phyloP scores from a whole-genome alignment of 129 eudicot species.

The Glebionis coronaria region DNA sequence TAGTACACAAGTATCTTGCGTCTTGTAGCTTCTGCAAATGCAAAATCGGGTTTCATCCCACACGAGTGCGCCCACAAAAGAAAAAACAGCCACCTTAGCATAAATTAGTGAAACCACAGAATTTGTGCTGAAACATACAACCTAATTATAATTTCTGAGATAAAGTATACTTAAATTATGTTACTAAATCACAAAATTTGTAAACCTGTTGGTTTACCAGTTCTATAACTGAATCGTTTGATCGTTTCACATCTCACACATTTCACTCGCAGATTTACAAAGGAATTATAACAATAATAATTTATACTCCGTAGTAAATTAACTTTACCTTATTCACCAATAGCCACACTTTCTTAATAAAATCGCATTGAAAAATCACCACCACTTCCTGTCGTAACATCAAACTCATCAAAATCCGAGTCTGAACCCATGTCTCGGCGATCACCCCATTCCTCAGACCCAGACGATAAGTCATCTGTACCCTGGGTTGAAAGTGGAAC shows the following conservation, averaged over 20 bases:
- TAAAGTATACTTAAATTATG: no score
- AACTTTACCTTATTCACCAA: slow-evolving; percentile 4
- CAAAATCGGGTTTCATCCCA: background rate
- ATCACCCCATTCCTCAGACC: slow-evolving; percentile 49
- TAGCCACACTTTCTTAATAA: slow-evolving; percentile 29
- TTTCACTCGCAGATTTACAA: slow-evolving; percentile 20
- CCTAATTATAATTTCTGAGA: no score
- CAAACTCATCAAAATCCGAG: slow-evolving; percentile 81
- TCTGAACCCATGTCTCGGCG: slow-evolving; percentile 52
- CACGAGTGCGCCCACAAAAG: background rate
- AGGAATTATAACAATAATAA: background rate
- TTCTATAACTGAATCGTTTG: slow-evolving; percentile 14
- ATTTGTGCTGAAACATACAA: no score
- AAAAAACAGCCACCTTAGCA: background rate
- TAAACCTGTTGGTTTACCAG: background rate
- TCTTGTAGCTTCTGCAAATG: background rate
- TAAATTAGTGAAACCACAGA: background rate
- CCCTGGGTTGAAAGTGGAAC: slow-evolving; percentile 48
- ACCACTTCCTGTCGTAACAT: slow-evolving; percentile 39
- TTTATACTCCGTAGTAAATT: background rate
- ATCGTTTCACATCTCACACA: slow-evolving; percentile 18
- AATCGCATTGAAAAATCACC: slow-evolving; percentile 68
- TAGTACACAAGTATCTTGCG: no score
- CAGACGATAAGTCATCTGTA: slow-evolving; percentile 46
- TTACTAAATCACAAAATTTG: background rate